Conservation (phyloP, 2,329 filamentous ascomycete species). For the Didymella lethalis region DNA sequence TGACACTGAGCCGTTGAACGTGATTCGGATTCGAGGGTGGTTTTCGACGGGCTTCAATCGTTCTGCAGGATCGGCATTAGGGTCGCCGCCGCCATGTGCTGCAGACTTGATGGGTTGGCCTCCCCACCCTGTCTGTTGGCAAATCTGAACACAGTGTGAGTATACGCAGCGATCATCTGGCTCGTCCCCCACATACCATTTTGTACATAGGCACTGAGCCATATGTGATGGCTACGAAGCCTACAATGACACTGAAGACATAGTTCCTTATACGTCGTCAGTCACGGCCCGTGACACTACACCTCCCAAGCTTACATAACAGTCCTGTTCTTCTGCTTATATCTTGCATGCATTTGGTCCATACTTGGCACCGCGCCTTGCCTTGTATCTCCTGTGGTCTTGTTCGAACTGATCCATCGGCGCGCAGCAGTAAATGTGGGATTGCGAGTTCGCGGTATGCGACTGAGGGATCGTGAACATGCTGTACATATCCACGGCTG, state of each 20-base stretch:
- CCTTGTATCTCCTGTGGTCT: constrained; percentile 32
- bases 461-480: constrained; percentile 43
- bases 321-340: constrained; percentile 72
- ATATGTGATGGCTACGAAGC: constrained; percentile 81
- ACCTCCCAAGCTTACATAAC: constrained; percentile 60
- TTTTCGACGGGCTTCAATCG: constrained; percentile 82
- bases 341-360: constrained; percentile 70
- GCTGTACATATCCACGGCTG: constrained; percentile 50
- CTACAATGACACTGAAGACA: constrained; percentile 77
- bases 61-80: constrained; percentile 70
- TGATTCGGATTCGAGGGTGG: constrained; percentile 88
- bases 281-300: not conserved
- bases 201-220: constrained; percentile 88
- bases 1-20: constrained; percentile 94
- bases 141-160: constrained; percentile 64
- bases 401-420: constrained; percentile 44
- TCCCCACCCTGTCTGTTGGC: constrained; percentile 87
- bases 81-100: constrained; percentile 64
- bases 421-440: constrained; percentile 29
- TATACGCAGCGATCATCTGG: not conserved
- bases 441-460: constrained; percentile 29
- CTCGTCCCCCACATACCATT: constrained; percentile 65
- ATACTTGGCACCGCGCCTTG: constrained; percentile 62
- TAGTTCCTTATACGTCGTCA: constrained; percentile 66
- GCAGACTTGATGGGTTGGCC: constrained; percentile 88